A percentile compares a stretch with the other conserved stretches of the same genome.
Conservation (phyloP, 257 asterid species). For the Thymus quinquecostatus region DNA sequence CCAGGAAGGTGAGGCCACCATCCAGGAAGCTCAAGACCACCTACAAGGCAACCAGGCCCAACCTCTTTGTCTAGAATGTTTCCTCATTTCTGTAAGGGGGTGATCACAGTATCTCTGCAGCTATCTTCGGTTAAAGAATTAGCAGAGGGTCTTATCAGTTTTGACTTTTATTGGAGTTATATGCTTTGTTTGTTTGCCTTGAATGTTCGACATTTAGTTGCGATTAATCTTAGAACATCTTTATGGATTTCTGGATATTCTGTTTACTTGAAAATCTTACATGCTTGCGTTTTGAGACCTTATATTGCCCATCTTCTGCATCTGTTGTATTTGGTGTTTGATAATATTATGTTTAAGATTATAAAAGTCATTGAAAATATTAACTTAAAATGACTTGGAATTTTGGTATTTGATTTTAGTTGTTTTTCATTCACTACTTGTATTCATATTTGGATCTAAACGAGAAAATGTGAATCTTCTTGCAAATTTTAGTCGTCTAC, state of each 20-base stretch:
- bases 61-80: constrained; percentile 55
- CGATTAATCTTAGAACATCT: not conserved
- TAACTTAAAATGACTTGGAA: too few species aligned
- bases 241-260: not conserved
- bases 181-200: constrained; percentile 27
- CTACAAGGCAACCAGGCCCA: constrained; percentile 72
- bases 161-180: constrained; percentile 30
- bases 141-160: constrained; percentile 27
- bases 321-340: not conserved
- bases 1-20: constrained; percentile 79
- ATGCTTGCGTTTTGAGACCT: too few species aligned
- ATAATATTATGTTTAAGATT: too few species aligned
- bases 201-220: constrained; percentile 11
- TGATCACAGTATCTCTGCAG: constrained; percentile 3
- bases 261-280: not conserved
- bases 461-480: too few species aligned
- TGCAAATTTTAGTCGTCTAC: too few species aligned
- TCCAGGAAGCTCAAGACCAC: constrained; percentile 78
- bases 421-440: too few species aligned
- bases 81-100: constrained; percentile 6
- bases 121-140: constrained; percentile 23
- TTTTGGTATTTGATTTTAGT: too few species aligned
- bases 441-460: too few species aligned
- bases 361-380: too few species aligned
- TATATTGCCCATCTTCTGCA: not conserved